Conservation (phyloP, 148 eudicot genomes). For the Spergularia marina region DNA sequence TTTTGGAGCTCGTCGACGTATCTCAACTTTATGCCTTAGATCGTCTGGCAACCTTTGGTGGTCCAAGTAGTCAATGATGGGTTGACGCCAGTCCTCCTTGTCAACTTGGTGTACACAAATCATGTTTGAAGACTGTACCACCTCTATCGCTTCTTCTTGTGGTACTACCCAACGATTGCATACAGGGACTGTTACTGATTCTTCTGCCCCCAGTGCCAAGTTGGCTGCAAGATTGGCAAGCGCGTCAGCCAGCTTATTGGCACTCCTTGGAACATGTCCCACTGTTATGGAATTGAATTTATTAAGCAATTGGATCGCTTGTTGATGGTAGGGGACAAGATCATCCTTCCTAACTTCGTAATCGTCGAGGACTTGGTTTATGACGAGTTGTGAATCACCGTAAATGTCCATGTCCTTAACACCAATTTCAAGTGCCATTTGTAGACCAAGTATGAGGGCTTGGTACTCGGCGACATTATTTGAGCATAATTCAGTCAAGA, state of each 20-base stretch:
- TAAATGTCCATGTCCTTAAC: too few species aligned
- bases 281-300: too few species aligned
- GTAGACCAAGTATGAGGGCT: not conserved
- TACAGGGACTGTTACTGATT: not conserved
- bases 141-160: not conserved
- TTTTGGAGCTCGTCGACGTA: not conserved
- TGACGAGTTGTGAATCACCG: not conserved
- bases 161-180: not conserved
- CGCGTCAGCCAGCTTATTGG: not conserved
- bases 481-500: not conserved
- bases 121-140: not conserved
- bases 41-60: too few species aligned
- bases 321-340: not conserved
- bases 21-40: not conserved
- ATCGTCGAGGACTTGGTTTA: not conserved
- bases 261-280: not conserved
- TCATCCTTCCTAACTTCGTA: not conserved
- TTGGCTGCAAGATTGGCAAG: conserved; percentile 10
- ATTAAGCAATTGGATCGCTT: not conserved
- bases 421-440: not conserved
- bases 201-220: conserved; percentile 3
- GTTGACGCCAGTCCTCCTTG: not conserved
- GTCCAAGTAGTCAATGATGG: not conserved
- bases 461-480: conserved; percentile 16
- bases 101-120: not conserved